Base-by-base conservation (phyloP, 768 basidiomycete genomes). In the Amanita pallidorosea region DNA sequence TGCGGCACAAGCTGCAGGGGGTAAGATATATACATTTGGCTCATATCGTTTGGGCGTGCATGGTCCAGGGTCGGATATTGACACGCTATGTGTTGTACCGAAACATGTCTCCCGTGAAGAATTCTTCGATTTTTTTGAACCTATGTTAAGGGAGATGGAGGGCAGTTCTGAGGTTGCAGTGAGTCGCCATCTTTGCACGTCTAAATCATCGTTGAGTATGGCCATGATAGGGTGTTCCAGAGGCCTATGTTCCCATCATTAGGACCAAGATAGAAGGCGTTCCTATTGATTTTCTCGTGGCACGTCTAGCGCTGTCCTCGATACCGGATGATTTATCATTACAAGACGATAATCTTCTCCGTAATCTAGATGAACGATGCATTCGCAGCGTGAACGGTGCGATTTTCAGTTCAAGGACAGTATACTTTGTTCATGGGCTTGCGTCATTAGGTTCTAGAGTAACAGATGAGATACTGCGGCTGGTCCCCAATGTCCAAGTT, bases 11-110 rank as follows among this genome's bases (percentile, higher is more conserved):
- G 83, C 88, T 44, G 91, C 96, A 7, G 96, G 96, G 47, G 96
- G 94, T 56, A 95, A 98, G 74, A 98, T 99, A 64, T 99, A 92
- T 66, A 98, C 96, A 6, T 99, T 95, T 66, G 96, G 96, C 37
- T 97, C 94, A 47, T 98, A 97, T 74, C 86, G 96, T 59, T 72
- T 99, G 45, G 96, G 96, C 53, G 96, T 98, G 18, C 96, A 98
- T 66, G 91, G 90, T 11, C 96, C 95, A 33, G 88, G 90, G 3
- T 76, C 85, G 45, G 95, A 99, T 78, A 97, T 99, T 64, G 96
- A 99, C 72, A 96, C 94, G n/a, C 70, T 99, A 18, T 88, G 91
- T 62, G 95, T 98, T 33, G 96, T 95, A 34, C 96, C 96, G 6
- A 91, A 94, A 65, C 93, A 97, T 66, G 87, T 98, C 51, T 87